These are phyloP conservation scores for Macaranga tanarius DNA, from an alignment of 441 rosid genomes.

Conservation along the genomic window DNA sequence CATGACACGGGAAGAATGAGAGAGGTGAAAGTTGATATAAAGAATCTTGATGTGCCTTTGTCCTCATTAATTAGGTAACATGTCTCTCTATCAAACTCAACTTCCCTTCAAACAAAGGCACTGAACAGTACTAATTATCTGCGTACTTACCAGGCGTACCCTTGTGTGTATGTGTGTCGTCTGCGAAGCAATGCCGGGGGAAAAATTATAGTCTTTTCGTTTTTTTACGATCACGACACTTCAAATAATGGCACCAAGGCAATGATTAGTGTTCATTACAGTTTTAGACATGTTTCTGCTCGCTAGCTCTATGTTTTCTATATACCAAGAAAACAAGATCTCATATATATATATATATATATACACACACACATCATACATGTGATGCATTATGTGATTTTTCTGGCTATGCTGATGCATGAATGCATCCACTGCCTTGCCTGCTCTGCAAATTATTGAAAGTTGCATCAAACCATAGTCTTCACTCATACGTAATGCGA, in stretches of 20 bases:
- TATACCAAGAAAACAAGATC: neutral
- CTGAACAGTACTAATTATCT: constrained; percentile 10
- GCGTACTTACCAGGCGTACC: neutral
- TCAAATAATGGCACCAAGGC: neutral
- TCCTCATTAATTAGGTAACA: neutral
- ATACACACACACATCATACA: neutral
- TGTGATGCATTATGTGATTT: too few relatives aligned
- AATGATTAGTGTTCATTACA: constrained; percentile 7
- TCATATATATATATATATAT: neutral
- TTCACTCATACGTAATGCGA: too few relatives aligned
- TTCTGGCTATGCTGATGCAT: too few relatives aligned
- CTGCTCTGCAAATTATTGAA: too few relatives aligned
- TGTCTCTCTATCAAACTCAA: neutral
- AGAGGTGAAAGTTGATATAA: too few relatives aligned
- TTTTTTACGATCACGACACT: neutral
- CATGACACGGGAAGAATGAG: neutral
- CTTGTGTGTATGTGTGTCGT: too few relatives aligned
- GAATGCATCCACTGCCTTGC: too few relatives aligned
- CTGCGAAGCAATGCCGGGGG: neutral
- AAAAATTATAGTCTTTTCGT: too few relatives aligned
- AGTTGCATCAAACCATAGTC: too few relatives aligned
- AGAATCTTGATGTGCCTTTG: too few relatives aligned
- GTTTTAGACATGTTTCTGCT: neutral
- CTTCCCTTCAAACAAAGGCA: constrained; percentile 16
- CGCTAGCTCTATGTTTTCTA: neutral